A percentile compares a stretch with the other conserved stretches of the same genome.
phyloP scores from a whole-genome alignment of 2,329 filamentous ascomycete genomes.

The Pyrenochaeta sp. region DNA sequence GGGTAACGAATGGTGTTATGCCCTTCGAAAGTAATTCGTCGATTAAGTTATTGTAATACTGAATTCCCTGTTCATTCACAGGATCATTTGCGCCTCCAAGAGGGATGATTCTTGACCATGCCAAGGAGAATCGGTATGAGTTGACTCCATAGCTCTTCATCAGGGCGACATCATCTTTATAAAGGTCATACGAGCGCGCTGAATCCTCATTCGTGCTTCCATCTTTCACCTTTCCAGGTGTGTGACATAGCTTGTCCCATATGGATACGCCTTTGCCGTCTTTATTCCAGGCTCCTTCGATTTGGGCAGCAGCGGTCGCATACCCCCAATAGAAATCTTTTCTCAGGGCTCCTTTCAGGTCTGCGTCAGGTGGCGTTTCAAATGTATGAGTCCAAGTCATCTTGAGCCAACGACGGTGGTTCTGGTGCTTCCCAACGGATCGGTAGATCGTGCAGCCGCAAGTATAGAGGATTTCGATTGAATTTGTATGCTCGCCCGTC shows the following conservation, averaged over 20 bases:
- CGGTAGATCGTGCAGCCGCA: background rate
- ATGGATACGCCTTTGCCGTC: constrained; percentile 55
- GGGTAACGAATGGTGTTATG: constrained; percentile 29
- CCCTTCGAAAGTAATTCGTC: constrained; percentile 20
- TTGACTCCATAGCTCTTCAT: constrained; percentile 29
- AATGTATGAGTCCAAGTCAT: constrained; percentile 20
- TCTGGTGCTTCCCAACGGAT: background rate
- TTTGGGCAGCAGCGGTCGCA: constrained; percentile 55
- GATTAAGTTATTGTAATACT: constrained; percentile 26
- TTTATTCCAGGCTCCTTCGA: constrained; percentile 55
- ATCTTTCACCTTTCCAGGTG: constrained; percentile 52
- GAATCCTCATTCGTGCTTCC: constrained; percentile 46
- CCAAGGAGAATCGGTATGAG: constrained; percentile 27
- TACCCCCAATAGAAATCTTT: constrained; percentile 54
- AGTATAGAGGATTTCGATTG: background rate
- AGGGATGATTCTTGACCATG: constrained; percentile 29
- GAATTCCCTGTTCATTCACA: constrained; percentile 23
- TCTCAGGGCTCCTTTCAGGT: constrained; percentile 34
- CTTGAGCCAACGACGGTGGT: background rate
- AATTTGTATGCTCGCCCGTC: background rate
- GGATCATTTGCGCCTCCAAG: constrained; percentile 24
- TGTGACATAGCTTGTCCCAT: constrained; percentile 54
- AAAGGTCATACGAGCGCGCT: constrained; percentile 47
- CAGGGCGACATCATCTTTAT: constrained; percentile 54
- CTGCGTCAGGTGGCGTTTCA: constrained; percentile 5